Evolutionary conservation across 2,329 filamentous ascomycete species (phyloP).

Genomic region (Colletotrichum caudatum): DNA sequence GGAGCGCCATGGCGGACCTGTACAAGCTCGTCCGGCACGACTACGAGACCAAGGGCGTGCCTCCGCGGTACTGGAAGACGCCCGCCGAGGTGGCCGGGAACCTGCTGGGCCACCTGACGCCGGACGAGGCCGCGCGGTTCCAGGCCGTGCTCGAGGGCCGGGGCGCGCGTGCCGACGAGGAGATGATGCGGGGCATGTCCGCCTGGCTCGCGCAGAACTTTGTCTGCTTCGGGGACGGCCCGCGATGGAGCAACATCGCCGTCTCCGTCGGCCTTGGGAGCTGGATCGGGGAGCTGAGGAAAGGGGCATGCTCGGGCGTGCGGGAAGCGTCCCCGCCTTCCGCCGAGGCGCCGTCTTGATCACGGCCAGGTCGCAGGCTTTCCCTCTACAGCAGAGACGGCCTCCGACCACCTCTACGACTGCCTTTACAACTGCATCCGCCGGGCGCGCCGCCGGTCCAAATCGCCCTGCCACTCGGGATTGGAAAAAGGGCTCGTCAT

Average conservation of each 20-base stretch:
- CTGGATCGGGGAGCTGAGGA: conserved; percentile 24
- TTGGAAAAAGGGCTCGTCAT: background rate
- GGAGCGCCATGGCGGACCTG: conserved; percentile 12
- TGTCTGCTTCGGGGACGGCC: conserved; percentile 38
- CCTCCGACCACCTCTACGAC: no score
- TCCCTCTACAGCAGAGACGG: no score
- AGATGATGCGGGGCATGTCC: conserved; percentile 10
- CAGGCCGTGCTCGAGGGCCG: conserved; percentile 23
- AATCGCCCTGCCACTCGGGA: background rate
- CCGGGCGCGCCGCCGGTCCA: background rate
- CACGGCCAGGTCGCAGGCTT: background rate
- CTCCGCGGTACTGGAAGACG: conserved; percentile 33
- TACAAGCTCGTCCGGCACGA: conserved; percentile 3
- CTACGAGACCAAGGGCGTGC: conserved; percentile 3
- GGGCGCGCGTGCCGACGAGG: conserved; percentile 4
- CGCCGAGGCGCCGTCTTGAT: background rate
- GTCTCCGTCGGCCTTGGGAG: conserved; percentile 29
- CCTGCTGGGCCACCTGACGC: background rate
- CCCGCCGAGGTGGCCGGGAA: conserved; percentile 24
- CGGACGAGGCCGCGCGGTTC: conserved; percentile 4
- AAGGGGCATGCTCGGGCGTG: background rate
- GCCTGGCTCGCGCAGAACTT: conserved; percentile 25
- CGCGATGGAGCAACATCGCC: conserved; percentile 29
- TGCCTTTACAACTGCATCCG: conserved; percentile 1
- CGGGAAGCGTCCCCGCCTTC: no score